Conservation (phyloP, 495 filamentous ascomycete genomes). For the Hypoxylon fragiforme region DNA sequence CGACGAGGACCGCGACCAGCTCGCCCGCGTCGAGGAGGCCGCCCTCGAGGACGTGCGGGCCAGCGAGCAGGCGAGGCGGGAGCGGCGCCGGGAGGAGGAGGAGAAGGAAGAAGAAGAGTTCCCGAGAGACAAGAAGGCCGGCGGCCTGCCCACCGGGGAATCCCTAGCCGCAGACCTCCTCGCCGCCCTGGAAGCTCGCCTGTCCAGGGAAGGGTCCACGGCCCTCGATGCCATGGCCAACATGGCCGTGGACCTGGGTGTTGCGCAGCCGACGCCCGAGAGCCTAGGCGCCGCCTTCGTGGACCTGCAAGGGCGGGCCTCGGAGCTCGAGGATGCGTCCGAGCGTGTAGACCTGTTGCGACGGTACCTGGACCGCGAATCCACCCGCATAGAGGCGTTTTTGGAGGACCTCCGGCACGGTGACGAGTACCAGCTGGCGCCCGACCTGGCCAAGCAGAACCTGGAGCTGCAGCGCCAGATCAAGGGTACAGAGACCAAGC, state of each 20-base stretch:
- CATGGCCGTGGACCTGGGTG: constrained; percentile 39
- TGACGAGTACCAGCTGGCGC: constrained; percentile 52
- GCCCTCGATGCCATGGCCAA: constrained; percentile 49
- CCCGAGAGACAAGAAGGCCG: too few species aligned
- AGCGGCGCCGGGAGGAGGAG: constrained; percentile 36
- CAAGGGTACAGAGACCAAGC: constrained; percentile 59
- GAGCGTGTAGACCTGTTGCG: constrained; percentile 47
- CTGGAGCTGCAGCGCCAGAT: constrained; percentile 64
- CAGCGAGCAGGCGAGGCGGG: constrained; percentile 25
- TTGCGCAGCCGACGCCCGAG: constrained; percentile 39
- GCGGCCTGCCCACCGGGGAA: constrained; percentile 16
- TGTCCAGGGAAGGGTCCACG: constrained; percentile 49
- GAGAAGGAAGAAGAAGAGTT: constrained; percentile 16
- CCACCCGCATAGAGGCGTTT: constrained; percentile 29
- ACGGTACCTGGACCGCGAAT: constrained; percentile 44
- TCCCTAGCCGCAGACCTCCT: constrained; percentile 32
- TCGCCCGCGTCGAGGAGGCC: constrained; percentile 63
- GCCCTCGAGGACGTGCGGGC: constrained; percentile 57
- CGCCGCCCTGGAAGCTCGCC: constrained; percentile 38
- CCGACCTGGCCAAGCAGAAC: constrained; percentile 60
- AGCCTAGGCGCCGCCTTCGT: constrained; percentile 42
- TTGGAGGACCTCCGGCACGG: constrained; percentile 42
- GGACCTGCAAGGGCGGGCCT: constrained; percentile 41
- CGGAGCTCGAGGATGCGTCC: constrained; percentile 47
- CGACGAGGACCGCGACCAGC: constrained; percentile 69